Evolutionary conservation across 768 basidiomycete genomes (phyloP).

Genomic region (Dacryopinax primogenitus): DNA sequence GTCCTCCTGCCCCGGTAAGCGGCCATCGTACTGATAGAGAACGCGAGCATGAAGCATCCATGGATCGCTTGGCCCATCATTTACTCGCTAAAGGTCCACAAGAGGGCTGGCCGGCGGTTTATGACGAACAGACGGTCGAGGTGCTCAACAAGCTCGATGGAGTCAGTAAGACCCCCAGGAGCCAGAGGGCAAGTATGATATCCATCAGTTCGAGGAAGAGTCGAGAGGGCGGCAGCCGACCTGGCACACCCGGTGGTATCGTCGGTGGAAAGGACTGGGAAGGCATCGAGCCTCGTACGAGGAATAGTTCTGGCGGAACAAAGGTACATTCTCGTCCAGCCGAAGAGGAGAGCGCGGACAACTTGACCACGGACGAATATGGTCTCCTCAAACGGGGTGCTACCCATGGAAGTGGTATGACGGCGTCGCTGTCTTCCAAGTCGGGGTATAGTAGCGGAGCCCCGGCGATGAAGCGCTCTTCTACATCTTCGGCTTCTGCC

Average conservation of each 20-base stretch:
- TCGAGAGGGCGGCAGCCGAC: conserved; percentile 51
- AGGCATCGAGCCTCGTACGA: conserved; percentile 35
- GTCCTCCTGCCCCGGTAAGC: conserved; percentile 31
- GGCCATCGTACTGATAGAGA: conserved; percentile 15
- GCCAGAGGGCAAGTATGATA: background rate
- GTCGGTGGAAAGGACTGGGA: conserved; percentile 54
- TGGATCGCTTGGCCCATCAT: conserved; percentile 53
- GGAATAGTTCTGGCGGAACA: conserved; percentile 17
- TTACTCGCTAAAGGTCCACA: conserved; percentile 66
- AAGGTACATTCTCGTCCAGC: conserved; percentile 22
- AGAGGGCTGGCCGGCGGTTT: conserved; percentile 77
- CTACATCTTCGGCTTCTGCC: conserved; percentile 78
- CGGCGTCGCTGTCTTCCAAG: background rate
- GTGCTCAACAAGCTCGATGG: conserved; percentile 90
- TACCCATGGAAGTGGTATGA: conserved; percentile 9
- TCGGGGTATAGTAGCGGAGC: conserved; percentile 9
- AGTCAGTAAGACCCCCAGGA: conserved; percentile 50
- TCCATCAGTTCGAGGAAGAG: conserved; percentile 53
- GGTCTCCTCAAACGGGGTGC: background rate
- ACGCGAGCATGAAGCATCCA: too few relatives aligned
- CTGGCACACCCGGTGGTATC: conserved; percentile 55
- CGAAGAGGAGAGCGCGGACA: background rate
- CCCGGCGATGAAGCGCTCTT: conserved; percentile 53
- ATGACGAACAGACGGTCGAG: conserved; percentile 80
- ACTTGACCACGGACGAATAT: background rate